phyloP scores from a whole-genome alignment of 495 filamentous ascomycete genomes.

The Penicillium angulare region DNA sequence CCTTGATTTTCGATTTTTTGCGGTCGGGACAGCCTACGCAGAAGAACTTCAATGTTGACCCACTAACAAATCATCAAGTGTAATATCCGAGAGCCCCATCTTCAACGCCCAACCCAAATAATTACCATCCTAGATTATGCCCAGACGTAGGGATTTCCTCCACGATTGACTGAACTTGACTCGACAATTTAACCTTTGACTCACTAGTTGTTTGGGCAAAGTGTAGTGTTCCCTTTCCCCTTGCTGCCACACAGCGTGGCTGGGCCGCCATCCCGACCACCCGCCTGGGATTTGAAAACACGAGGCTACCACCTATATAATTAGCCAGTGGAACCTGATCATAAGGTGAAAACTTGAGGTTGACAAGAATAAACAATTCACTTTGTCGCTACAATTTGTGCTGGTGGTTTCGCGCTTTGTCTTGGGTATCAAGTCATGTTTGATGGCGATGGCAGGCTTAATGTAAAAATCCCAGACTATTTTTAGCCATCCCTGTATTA shows the following conservation, averaged over 20 bases:
- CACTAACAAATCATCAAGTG: too few species aligned
- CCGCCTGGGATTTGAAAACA: constrained; percentile 12
- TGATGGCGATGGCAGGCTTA: too few species aligned
- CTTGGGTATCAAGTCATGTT: too few species aligned
- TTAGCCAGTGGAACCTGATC: background rate
- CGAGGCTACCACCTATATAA: constrained; percentile 10
- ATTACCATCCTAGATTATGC: constrained; percentile 7
- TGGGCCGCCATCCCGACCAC: constrained; percentile 6
- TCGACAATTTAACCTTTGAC: background rate
- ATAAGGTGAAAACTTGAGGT: background rate
- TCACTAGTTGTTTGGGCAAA: background rate
- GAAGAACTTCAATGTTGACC: too few species aligned
- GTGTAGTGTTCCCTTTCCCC: constrained; percentile 5
- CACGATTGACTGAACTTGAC: background rate
- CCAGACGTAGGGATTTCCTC: constrained; percentile 2
- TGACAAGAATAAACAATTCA: background rate
- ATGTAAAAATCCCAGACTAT: too few species aligned
- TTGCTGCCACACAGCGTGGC: constrained; percentile 21
- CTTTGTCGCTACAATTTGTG: background rate
- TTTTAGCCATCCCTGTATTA: too few species aligned
- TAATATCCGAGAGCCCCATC: background rate
- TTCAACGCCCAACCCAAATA: background rate
- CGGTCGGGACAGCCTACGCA: too few species aligned
- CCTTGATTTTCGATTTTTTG: too few species aligned
- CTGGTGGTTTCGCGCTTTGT: background rate